These are phyloP conservation scores for Houttuynia cordata DNA, from an alignment of 164 flowering plant genomes.

Conservation along the genomic window DNA sequence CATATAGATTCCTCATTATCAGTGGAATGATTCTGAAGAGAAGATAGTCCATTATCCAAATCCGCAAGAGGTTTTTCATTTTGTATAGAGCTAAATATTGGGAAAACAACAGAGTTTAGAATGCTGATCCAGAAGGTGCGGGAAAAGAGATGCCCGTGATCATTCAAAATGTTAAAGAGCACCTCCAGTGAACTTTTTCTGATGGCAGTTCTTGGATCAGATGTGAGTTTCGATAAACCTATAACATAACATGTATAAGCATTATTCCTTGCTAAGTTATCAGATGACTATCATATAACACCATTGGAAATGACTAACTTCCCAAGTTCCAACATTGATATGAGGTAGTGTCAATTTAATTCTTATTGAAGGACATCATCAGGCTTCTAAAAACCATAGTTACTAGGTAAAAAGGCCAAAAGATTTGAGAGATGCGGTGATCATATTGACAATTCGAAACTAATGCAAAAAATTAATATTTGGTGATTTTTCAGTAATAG, in stretches of 20 bases:
- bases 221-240: slow-evolving; percentile 87
- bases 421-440: slow-evolving; percentile 5
- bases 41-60: slow-evolving; percentile 19
- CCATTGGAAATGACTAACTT: no score
- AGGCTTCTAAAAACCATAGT: background rate
- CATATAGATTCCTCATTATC: slow-evolving; percentile 28
- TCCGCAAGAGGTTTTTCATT: slow-evolving; percentile 21
- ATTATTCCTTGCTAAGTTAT: background rate
- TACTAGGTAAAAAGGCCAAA: no score
- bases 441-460: background rate
- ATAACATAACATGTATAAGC: slow-evolving; percentile 16
- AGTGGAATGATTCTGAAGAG: slow-evolving; percentile 10
- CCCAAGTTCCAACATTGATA: no score
- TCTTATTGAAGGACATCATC: background rate
- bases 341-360: background rate
- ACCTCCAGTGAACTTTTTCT: slow-evolving; percentile 91
- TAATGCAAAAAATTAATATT: no score
- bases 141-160: slow-evolving; percentile 93
- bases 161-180: slow-evolving; percentile 87
- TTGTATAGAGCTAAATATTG: slow-evolving; percentile 37
- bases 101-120: slow-evolving; percentile 53
- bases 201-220: slow-evolving; percentile 82
- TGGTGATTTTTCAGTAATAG: background rate
- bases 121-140: slow-evolving; percentile 58
- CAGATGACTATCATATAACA: background rate